These are phyloP conservation scores for Astraeus odoratus DNA, from an alignment of 768 basidiomycete species.

Conservation along the genomic window DNA sequence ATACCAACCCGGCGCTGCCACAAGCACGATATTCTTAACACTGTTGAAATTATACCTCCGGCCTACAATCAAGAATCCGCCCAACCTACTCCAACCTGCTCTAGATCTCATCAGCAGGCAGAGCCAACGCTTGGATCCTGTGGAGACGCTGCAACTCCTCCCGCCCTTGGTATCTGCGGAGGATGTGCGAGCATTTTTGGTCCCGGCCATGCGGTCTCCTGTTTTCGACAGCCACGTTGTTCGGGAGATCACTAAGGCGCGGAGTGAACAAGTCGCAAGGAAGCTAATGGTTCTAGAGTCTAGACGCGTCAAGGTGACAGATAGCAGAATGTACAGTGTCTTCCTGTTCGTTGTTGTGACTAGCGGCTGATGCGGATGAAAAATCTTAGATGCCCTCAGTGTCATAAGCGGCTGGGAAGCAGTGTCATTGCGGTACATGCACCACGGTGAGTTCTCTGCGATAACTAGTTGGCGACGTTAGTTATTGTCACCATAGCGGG, in stretches of 20 bases:
- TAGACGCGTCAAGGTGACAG: constrained; percentile 81
- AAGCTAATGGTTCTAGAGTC: constrained; percentile 70
- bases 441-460: constrained; percentile 52
- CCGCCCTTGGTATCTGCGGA: constrained; percentile 85
- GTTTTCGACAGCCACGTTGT: constrained; percentile 65
- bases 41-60: constrained; percentile 85
- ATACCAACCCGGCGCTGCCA: constrained; percentile 52
- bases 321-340: constrained; percentile 79
- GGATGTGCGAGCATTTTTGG: constrained; percentile 72
- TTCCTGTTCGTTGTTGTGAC: neutral
- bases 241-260: constrained; percentile 63
- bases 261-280: constrained; percentile 70
- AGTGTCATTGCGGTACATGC: constrained; percentile 93
- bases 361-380: constrained; percentile 1
- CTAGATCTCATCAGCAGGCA: constrained; percentile 84
- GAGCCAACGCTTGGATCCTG: constrained; percentile 71
- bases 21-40: constrained; percentile 67
- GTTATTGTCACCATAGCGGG: constrained; percentile 44
- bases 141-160: constrained; percentile 76
- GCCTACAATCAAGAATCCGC: constrained; percentile 45
- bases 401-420: constrained; percentile 87
- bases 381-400: constrained; percentile 77
- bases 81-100: constrained; percentile 70
- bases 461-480: neutral
- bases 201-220: constrained; percentile 59